These are phyloP conservation scores for Termitomyces sp. DNA, from an alignment of 768 basidiomycete genomes.

Conservation along the genomic window DNA sequence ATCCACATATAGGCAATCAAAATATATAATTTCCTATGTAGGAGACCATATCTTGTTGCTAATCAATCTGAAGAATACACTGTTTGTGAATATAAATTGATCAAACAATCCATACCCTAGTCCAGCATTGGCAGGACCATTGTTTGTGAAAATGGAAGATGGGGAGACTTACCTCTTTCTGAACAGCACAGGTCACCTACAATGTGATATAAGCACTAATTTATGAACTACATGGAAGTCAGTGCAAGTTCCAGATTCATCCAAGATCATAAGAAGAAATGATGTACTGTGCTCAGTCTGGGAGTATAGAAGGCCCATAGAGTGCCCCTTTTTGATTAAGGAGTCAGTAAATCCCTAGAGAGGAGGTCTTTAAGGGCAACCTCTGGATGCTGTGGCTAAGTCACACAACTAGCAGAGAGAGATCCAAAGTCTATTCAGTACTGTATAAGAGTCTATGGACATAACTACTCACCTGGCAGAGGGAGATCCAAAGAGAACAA, in stretches of 20 bases:
- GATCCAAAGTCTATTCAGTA: too few species aligned
- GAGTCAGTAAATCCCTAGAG: constrained; percentile 75
- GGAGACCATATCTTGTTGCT: constrained; percentile 62
- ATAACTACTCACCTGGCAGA: too few species aligned
- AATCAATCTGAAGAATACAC: constrained; percentile 45
- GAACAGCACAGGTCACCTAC: constrained; percentile 75
- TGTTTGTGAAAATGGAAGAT: not conserved
- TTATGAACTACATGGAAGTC: constrained; percentile 46
- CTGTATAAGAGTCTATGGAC: too few species aligned
- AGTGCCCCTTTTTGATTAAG: constrained; percentile 64
- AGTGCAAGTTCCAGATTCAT: constrained; percentile 2
- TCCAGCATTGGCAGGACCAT: not conserved
- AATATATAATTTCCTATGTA: not conserved
- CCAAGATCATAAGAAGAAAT: not conserved
- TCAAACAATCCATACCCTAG: constrained; percentile 50
- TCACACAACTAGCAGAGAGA: too few species aligned
- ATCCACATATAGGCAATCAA: not conserved
- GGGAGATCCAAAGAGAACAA: too few species aligned
- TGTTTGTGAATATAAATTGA: too few species aligned
- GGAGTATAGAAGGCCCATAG: constrained; percentile 72
- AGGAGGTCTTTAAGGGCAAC: too few species aligned
- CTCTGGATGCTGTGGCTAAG: too few species aligned
- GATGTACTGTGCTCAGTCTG: constrained; percentile 63
- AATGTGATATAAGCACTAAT: constrained; percentile 74
- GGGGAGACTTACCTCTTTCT: constrained; percentile 50